Percentiles rank a stretch among this genome's conserved stretches.
phyloP scores from a whole-genome alignment of 1,284 basidiomycete species.

The Ceratorhiza oryzae-sativae region DNA sequence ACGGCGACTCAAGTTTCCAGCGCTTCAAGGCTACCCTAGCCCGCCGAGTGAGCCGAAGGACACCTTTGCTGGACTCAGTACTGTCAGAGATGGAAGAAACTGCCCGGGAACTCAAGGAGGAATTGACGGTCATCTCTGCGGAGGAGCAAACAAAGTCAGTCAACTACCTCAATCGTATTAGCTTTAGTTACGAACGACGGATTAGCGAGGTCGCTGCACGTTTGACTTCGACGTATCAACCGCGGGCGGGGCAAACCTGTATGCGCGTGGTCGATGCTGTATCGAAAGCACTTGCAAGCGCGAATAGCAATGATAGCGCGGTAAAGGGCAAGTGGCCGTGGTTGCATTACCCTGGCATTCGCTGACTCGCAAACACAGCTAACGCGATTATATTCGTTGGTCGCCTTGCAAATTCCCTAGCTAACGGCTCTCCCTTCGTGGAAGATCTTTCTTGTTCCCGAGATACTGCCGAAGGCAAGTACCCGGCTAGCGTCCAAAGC shows the following conservation, averaged over 20 bases:
- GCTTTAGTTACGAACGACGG: conserved; percentile 16
- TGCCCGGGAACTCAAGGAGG: conserved; percentile 62
- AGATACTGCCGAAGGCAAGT: conserved; percentile 19
- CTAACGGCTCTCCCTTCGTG: conserved; percentile 37
- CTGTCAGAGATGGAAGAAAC: conserved; percentile 64
- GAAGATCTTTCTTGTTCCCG: conserved; percentile 30
- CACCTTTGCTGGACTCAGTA: conserved; percentile 64
- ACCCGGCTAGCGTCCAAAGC: not conserved
- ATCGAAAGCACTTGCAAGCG: conserved; percentile 37
- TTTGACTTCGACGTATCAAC: conserved; percentile 53
- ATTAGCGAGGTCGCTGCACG: conserved; percentile 48
- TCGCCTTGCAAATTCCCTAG: conserved; percentile 41
- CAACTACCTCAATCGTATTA: not conserved
- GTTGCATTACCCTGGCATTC: not conserved
- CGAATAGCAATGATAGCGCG: conserved; percentile 1
- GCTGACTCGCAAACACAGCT: not conserved
- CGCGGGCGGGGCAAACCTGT: conserved; percentile 49
- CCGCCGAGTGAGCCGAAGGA: conserved; percentile 66
- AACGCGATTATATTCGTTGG: conserved; percentile 41
- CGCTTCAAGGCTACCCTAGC: conserved; percentile 56
- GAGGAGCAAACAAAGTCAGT: conserved; percentile 53
- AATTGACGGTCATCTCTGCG: conserved; percentile 58
- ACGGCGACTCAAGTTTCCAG: conserved; percentile 60
- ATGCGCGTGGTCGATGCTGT: conserved; percentile 52
- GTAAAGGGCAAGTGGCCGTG: not conserved